Conservation (phyloP, 306 rosid genomes). For the Rosa lucieae region DNA sequence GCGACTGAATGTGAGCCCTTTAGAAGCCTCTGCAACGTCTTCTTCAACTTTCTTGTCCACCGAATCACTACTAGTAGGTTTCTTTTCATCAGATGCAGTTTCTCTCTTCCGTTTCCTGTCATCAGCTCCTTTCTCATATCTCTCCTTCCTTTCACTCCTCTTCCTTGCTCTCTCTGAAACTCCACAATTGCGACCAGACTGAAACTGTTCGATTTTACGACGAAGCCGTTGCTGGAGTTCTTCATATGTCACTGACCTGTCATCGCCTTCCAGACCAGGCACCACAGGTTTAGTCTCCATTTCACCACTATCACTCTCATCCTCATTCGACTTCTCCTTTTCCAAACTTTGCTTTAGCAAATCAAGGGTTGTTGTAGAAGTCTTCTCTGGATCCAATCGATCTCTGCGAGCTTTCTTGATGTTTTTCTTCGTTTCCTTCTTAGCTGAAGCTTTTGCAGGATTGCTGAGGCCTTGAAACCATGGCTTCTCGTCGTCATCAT, state of each 20-base stretch:
- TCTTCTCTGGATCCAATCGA: constrained; percentile 70
- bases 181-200: constrained; percentile 43
- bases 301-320: constrained; percentile 33
- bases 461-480: constrained; percentile 90
- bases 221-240: constrained; percentile 67
- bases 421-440: constrained; percentile 71
- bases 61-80: constrained; percentile 5
- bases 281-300: constrained; percentile 35
- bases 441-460: constrained; percentile 51
- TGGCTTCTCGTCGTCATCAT: constrained; percentile 59
- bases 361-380: constrained; percentile 60
- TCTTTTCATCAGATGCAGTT: constrained; percentile 31
- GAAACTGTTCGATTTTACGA: constrained; percentile 57
- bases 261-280: constrained; percentile 48
- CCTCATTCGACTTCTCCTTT: constrained; percentile 34
- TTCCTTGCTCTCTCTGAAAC: constrained; percentile 48
- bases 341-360: constrained; percentile 58
- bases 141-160: constrained; percentile 45
- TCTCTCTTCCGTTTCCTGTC: constrained; percentile 64
- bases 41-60: constrained; percentile 44
- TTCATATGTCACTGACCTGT: constrained; percentile 62
- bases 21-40: constrained; percentile 72
- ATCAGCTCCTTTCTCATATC: constrained; percentile 32
- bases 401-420: constrained; percentile 66
- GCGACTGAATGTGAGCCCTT: constrained; percentile 65